Percentiles rank a stretch among this genome's conserved stretches.
phyloP scores from a whole-genome alignment of 208 protist species.

The Trypanosoma melophagium region DNA sequence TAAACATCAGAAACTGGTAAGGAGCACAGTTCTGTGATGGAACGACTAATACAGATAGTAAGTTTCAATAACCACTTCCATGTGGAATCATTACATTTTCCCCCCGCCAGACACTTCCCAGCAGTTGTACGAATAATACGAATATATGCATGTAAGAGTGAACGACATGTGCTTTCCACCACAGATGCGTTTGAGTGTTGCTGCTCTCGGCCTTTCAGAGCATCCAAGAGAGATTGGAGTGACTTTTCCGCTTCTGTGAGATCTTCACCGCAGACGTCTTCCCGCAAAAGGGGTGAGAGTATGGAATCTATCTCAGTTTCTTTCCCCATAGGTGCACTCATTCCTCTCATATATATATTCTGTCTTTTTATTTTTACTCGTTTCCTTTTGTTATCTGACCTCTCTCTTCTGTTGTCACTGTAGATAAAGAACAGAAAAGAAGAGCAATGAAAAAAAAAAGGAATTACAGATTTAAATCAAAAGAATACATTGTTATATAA shows the following conservation, averaged over 20 bases:
- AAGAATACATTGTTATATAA: neutral
- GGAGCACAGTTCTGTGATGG: constrained; percentile 10
- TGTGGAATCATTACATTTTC: neutral
- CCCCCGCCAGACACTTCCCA: neutral
- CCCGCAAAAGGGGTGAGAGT: neutral
- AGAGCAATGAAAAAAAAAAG: neutral
- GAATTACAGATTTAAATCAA: neutral
- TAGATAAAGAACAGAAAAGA: constrained; percentile 19
- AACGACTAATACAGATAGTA: constrained; percentile 1
- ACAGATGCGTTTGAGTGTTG: neutral
- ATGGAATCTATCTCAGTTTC: neutral
- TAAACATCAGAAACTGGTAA: neutral
- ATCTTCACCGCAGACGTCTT: neutral
- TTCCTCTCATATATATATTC: neutral
- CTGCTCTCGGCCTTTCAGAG: neutral
- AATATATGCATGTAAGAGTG: constrained; percentile 6
- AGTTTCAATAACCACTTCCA: constrained; percentile 6
- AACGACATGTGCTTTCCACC: neutral
- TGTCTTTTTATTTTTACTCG: neutral
- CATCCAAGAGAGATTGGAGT: constrained; percentile 1
- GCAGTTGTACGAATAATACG: neutral
- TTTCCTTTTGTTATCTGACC: neutral
- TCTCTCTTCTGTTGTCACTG: neutral
- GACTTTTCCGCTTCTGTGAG: neutral
- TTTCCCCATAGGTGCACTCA: neutral